Percentiles rank a stretch among this genome's conserved stretches.
phyloP scores from a whole-genome alignment of 331 rosid species.

The Rosa hybrid region DNA sequence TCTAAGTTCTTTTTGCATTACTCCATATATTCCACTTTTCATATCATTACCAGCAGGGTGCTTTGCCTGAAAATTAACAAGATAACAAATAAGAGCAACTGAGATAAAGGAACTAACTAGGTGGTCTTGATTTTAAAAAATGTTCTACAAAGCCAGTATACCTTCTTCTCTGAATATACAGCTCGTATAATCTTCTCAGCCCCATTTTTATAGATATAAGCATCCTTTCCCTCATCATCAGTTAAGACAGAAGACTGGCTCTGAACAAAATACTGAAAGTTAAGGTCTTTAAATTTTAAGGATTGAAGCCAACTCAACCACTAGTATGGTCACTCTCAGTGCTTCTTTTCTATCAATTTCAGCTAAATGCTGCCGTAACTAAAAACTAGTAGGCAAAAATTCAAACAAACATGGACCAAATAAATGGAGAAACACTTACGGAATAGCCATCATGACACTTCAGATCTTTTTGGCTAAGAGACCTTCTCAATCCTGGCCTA shows the following conservation, averaged over 20 bases:
- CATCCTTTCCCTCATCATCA: conserved; percentile 72
- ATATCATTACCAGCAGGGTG: conserved; percentile 38
- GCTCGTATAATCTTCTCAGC: conserved; percentile 49
- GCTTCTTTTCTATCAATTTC: conserved; percentile 7
- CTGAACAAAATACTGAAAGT: conserved; percentile 35
- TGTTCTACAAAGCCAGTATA: conserved; percentile 6
- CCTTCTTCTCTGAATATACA: conserved; percentile 60
- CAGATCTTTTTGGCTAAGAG: conserved; percentile 76
- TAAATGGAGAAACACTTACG: conserved; percentile 47
- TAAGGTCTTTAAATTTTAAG: not conserved
- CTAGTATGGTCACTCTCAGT: not conserved
- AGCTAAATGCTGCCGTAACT: conserved; percentile 1
- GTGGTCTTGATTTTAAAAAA: conserved; percentile 14
- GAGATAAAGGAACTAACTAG: conserved; percentile 19
- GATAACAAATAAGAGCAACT: conserved; percentile 25
- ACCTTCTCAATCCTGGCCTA: conserved; percentile 62
- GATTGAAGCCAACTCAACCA: conserved; percentile 3
- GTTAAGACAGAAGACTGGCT: conserved; percentile 88
- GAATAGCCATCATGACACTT: conserved; percentile 71
- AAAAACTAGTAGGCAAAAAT: conserved; percentile 16
- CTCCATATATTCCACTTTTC: conserved; percentile 48
- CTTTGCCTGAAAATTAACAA: conserved; percentile 48
- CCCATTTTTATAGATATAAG: conserved; percentile 46
- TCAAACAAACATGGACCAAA: not conserved
- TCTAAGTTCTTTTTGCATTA: conserved; percentile 62